Conservation (phyloP, 495 filamentous ascomycete genomes). For the Cladorrhinum samala region DNA sequence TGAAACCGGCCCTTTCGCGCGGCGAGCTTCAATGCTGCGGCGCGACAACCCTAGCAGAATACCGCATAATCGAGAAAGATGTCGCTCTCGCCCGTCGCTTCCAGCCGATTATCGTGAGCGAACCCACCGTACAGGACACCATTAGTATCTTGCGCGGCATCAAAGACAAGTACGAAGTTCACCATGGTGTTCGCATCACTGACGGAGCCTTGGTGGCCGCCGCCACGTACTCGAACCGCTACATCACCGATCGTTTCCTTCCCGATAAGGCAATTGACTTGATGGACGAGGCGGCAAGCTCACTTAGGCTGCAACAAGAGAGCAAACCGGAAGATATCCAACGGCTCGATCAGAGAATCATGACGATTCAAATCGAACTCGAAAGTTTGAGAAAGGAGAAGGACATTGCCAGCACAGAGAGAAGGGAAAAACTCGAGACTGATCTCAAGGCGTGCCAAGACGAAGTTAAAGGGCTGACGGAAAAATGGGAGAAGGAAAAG, state of each 20-base stretch:
- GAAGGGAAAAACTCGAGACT: constrained; percentile 75
- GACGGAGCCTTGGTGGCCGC: constrained; percentile 89
- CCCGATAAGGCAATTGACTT: constrained; percentile 97
- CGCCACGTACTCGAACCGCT: constrained; percentile 86
- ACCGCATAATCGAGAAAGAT: constrained; percentile 90
- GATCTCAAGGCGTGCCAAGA: constrained; percentile 68
- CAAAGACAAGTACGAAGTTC: constrained; percentile 94
- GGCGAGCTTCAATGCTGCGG: constrained; percentile 94
- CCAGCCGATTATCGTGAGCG: constrained; percentile 84
- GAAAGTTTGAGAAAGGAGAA: constrained; percentile 94
- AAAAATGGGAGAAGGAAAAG: constrained; percentile 86
- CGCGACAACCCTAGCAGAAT: constrained; percentile 89
- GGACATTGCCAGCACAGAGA: constrained; percentile 78
- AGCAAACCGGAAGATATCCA: constrained; percentile 92
- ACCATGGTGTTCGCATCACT: constrained; percentile 90
- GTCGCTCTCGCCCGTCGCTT: constrained; percentile 88
- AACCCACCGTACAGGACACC: constrained; percentile 85
- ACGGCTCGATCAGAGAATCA: constrained; percentile 84
- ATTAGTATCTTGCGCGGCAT: constrained; percentile 95
- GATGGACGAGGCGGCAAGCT: constrained; percentile 92
- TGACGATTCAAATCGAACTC: constrained; percentile 95
- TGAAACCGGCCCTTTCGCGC: constrained; percentile 88
- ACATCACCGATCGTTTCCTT: constrained; percentile 91
- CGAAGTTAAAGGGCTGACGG: constrained; percentile 58
- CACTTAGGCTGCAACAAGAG: constrained; percentile 87